These are phyloP conservation scores for Catenaria anguillulae DNA, from an alignment of 371 early-diverging fungal species.

Conservation along the genomic window DNA sequence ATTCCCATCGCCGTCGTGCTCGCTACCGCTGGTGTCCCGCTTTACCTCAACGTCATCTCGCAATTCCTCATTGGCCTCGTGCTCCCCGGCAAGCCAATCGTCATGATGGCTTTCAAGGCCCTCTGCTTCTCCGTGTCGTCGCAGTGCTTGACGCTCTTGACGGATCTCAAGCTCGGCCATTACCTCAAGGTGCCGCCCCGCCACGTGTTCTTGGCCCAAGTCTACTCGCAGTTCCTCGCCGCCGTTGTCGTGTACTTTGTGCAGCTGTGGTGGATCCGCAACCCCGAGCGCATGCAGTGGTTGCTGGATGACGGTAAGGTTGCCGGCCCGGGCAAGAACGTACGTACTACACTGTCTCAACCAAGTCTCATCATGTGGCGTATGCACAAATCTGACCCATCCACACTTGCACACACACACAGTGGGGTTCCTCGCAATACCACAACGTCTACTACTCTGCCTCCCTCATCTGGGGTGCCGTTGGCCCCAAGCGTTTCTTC, in stretches of 20 bases:
- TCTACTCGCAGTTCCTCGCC: slow-evolving; percentile 38
- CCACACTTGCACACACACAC: too few relatives aligned
- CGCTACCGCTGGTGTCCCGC: slow-evolving; percentile 46
- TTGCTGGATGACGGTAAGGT: too few relatives aligned
- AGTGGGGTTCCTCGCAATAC: too few relatives aligned
- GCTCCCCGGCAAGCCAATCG: slow-evolving; percentile 46
- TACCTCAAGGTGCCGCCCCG: slow-evolving; percentile 36
- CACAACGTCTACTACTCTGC: slow-evolving; percentile 33
- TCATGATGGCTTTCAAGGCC: slow-evolving; percentile 39
- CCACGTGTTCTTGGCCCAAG: slow-evolving; percentile 42
- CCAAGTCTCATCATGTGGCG: too few relatives aligned
- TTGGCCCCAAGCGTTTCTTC: slow-evolving; percentile 31
- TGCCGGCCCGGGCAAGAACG: too few relatives aligned
- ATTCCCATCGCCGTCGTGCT: slow-evolving; percentile 65
- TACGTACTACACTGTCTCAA: too few relatives aligned
- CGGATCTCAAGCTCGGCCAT: slow-evolving; percentile 36
- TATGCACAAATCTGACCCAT: too few relatives aligned
- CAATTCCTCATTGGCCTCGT: slow-evolving; percentile 45
- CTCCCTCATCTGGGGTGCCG: slow-evolving; percentile 55
- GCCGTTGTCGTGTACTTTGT: slow-evolving; percentile 45
- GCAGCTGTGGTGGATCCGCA: slow-evolving; percentile 40
- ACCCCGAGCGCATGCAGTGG: background rate
- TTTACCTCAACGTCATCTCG: slow-evolving; percentile 28
- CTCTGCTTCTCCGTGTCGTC: slow-evolving; percentile 34
- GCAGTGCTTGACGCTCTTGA: background rate